Base-by-base conservation (phyloP, 192 early-diverging fungal species). In the Mortierella hygrophila region DNA sequence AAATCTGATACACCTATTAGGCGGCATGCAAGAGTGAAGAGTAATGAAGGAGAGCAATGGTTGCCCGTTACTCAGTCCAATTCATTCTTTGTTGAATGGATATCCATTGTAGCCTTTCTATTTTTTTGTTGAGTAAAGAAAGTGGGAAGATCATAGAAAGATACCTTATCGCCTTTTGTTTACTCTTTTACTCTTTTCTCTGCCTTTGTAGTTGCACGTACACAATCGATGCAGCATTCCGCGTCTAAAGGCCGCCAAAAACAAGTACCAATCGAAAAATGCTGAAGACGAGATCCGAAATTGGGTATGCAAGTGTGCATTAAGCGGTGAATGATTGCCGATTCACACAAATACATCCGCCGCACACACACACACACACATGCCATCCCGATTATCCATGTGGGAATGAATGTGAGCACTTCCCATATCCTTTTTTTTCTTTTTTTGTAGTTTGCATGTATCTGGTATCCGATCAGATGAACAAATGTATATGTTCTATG, bases 381-480 rank as follows among this genome's bases (percentile, higher is more conserved):
- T 57, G n/a, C n/a, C 55, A 57, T 57, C 55, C 55, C 54, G 54
- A 23, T 57, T 57, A 57, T 57, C 54, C 55, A 57, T 57, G 55
- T 57, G 55, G 55, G n/a, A 57, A 57, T 57, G 55, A 10, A 46
- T 46, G 11, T 46, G 55, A 57, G 55, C 55, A 57, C 55, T 57
- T 57, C n/a, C 16, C 18, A 10, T 6, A 57, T 10, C 55, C 55
- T 1, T 23, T 55, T 55, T 26, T 57, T 18, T 26, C 11, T 5
- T 57, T 26, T 18, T 26, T 26, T 5, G 21, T 57, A 26, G 55
- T 26, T 26, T 57, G 49, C 49, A 52, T 52, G 1, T 52, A 52
- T 20, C 49, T 52, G 20, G 38, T 40, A 40, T 40, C 38, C 38
- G 6, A 0, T 40, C 38, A 15, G 44, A 11, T 13, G 44, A 7